A percentile compares a stretch with the other conserved stretches of the same genome.
phyloP scores from a whole-genome alignment of 805 yeast species.

The Barnettozyma californica region DNA sequence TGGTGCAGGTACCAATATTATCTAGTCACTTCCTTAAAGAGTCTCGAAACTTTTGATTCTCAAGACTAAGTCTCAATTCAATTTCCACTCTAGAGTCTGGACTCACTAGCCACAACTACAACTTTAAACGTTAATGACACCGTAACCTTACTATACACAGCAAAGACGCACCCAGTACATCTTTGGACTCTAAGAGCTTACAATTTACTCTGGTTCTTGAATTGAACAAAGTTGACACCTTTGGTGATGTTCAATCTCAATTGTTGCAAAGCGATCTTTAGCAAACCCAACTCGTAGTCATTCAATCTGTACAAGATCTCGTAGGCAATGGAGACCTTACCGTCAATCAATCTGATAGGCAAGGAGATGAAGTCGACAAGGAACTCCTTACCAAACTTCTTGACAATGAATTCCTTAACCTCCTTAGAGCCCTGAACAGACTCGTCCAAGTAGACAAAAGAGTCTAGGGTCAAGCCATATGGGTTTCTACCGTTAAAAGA shows the following conservation, averaged over 20 bases:
- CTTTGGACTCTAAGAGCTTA: constrained; percentile 3
- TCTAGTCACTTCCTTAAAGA: no score
- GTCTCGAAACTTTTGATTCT: neutral
- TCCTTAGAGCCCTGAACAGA: constrained; percentile 21
- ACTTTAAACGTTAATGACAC: neutral
- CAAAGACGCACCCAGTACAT: constrained; percentile 1
- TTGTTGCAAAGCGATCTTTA: constrained; percentile 50
- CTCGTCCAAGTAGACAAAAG: constrained; percentile 45
- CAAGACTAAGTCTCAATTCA: neutral
- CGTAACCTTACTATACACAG: neutral
- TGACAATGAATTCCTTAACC: constrained; percentile 18
- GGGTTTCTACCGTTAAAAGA: constrained; percentile 7
- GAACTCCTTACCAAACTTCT: constrained; percentile 13
- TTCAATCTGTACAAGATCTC: constrained; percentile 44
- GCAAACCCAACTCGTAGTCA: constrained; percentile 49
- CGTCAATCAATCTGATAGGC: constrained; percentile 55
- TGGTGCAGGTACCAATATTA: no score
- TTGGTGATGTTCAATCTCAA: constrained; percentile 51
- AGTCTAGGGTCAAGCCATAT: constrained; percentile 37
- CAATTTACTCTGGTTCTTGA: constrained; percentile 21
- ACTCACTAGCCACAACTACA: neutral
- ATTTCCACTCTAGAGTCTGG: no score
- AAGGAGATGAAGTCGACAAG: constrained; percentile 48
- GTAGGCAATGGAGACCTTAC: constrained; percentile 52
- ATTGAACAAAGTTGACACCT: constrained; percentile 45